These are phyloP conservation scores for Quercus suber DNA, from an alignment of 306 rosid genomes.

Conservation along the genomic window DNA sequence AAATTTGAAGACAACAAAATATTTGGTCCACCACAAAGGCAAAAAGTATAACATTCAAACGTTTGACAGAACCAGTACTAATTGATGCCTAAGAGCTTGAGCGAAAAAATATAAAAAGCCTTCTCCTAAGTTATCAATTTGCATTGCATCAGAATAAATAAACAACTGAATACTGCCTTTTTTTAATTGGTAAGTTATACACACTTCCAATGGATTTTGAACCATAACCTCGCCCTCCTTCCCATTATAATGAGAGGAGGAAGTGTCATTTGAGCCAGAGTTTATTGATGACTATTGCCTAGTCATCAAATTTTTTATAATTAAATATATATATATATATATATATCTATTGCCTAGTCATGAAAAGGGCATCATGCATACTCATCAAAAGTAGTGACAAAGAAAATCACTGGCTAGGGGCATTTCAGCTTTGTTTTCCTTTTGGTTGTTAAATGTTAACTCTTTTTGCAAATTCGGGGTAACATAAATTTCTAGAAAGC, in stretches of 20 bases:
- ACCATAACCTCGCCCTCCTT: too few species aligned
- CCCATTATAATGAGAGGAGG: too few species aligned
- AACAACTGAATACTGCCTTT: background rate
- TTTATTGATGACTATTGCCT: too few species aligned
- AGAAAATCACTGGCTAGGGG: background rate
- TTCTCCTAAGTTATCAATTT: background rate
- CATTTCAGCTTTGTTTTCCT: too few species aligned
- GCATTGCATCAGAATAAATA: background rate
- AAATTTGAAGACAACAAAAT: slow-evolving; percentile 17
- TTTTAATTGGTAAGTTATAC: background rate
- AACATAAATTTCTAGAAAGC: background rate
- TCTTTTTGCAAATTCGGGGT: too few species aligned
- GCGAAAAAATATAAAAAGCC: background rate
- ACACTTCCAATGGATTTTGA: too few species aligned
- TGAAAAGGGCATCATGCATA: background rate
- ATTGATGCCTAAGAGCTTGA: background rate
- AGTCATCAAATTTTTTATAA: background rate
- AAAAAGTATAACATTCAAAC: background rate
- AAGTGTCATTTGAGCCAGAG: too few species aligned
- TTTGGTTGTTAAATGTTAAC: too few species aligned
- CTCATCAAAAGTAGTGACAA: background rate
- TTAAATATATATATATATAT: too few species aligned
- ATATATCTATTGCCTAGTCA: background rate
- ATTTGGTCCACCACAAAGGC: background rate
- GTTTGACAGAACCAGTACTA: background rate